These are phyloP conservation scores for Salvia splendens DNA, from an alignment of 257 asterid species.

Conservation along the genomic window DNA sequence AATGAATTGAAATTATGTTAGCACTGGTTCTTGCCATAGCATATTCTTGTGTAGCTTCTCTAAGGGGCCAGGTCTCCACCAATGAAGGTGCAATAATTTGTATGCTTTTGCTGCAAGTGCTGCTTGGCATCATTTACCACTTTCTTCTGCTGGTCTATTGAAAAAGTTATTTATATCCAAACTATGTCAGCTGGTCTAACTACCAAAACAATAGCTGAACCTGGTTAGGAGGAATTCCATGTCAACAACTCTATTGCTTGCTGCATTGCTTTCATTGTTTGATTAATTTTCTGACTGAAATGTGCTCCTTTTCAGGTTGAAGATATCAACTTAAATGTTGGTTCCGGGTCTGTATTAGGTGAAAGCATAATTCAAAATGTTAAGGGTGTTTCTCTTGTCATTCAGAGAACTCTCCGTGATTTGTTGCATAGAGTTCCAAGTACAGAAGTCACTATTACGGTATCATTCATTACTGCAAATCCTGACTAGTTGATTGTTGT, in stretches of 20 bases:
- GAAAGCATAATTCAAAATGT: conserved; percentile 88
- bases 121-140: neutral
- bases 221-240: neutral
- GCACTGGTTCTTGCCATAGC: neutral
- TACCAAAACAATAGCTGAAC: neutral
- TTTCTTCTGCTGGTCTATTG: neutral
- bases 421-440: conserved; percentile 74
- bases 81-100: neutral
- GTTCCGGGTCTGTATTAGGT: conserved; percentile 77
- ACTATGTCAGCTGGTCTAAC: conserved; percentile 16
- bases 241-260: neutral
- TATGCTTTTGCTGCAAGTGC: neutral
- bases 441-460: conserved; percentile 76
- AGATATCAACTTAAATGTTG: conserved; percentile 92
- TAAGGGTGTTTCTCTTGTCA: conserved; percentile 76
- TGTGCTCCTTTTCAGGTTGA: conserved; percentile 60
- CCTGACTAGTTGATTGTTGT: conserved; percentile 18
- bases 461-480: conserved; percentile 35
- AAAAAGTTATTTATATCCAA: neutral
- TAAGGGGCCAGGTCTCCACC: neutral
- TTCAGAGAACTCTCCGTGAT: conserved; percentile 87
- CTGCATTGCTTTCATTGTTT: conserved; percentile 10
- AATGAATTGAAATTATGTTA: neutral
- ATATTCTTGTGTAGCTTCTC: neutral
- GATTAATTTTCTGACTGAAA: conserved; percentile 11